These are phyloP conservation scores for Hysterium pulicare DNA, from an alignment of 2,329 filamentous ascomycete genomes.

Conservation along the genomic window DNA sequence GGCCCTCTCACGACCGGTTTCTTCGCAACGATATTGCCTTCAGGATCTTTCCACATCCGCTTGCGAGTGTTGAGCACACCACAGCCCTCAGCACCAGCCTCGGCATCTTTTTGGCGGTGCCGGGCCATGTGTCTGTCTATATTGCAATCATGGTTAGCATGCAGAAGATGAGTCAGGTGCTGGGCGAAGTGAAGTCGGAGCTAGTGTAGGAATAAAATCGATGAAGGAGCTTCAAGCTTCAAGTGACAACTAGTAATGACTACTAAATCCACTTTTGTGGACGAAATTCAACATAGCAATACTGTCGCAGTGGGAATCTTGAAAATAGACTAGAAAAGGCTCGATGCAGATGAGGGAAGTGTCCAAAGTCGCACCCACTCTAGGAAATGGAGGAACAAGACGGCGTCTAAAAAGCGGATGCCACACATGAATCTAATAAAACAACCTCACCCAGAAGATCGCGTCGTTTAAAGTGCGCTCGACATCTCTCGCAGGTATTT, in stretches of 20 bases:
- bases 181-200: too few relatives aligned
- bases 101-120: conserved; percentile 53
- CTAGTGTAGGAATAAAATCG: background rate
- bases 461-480: conserved; percentile 59
- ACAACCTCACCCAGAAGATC: conserved; percentile 58
- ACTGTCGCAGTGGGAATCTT: too few relatives aligned
- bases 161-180: too few relatives aligned
- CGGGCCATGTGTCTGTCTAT: conserved; percentile 57
- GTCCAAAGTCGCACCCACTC: too few relatives aligned
- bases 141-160: too few relatives aligned
- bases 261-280: conserved; percentile 1
- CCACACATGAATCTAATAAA: too few relatives aligned
- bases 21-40: conserved; percentile 52
- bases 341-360: too few relatives aligned
- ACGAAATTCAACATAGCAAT: too few relatives aligned
- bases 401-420: too few relatives aligned
- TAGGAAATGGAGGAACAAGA: too few relatives aligned
- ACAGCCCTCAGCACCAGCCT: conserved; percentile 52
- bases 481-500: conserved; percentile 57
- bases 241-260: conserved; percentile 12
- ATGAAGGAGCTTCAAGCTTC: conserved; percentile 2
- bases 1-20: conserved; percentile 24
- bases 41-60: conserved; percentile 53
- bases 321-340: too few relatives aligned
- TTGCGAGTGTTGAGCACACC: conserved; percentile 55